A percentile compares a stretch with the other conserved stretches of the same genome.
These are phyloP conservation scores for Penicillium olsonii DNA, from an alignment of 2,329 filamentous ascomycete species.

Conservation along the genomic window DNA sequence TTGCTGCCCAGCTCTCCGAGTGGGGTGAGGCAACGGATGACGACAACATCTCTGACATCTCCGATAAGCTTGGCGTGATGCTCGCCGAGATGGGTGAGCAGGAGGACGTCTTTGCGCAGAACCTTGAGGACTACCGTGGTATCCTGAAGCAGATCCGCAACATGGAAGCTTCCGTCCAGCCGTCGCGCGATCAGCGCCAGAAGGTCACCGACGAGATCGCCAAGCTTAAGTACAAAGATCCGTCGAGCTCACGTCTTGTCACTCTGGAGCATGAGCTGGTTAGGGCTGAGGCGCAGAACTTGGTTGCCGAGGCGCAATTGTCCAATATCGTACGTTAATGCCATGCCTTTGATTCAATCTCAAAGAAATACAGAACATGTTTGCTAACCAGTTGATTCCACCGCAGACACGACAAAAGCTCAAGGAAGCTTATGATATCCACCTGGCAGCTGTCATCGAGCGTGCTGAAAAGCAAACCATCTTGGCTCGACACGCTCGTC, in stretches of 20 bases:
- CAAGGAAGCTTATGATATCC: conserved; percentile 88
- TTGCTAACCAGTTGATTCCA: conserved; percentile 9
- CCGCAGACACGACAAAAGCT: conserved; percentile 86
- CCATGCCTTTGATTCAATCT: not conserved
- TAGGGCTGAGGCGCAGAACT: conserved; percentile 88
- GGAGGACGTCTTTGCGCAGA: conserved; percentile 84
- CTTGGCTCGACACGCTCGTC: conserved; percentile 84
- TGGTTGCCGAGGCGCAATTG: conserved; percentile 95
- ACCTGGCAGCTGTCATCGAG: conserved; percentile 90
- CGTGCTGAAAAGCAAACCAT: conserved; percentile 96
- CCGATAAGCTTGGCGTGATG: conserved; percentile 92
- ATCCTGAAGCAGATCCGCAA: conserved; percentile 91
- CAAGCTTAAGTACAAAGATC: conserved; percentile 88
- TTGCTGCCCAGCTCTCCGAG: conserved; percentile 88
- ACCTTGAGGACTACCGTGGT: conserved; percentile 79
- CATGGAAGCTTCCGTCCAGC: conserved; percentile 93
- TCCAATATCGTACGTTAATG: conserved; percentile 79
- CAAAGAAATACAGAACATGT: not conserved
- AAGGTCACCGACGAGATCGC: conserved; percentile 93
- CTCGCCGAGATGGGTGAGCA: conserved; percentile 91
- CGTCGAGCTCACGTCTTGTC: conserved; percentile 75
- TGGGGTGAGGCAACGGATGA: conserved; percentile 94
- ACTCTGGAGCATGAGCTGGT: conserved; percentile 95
- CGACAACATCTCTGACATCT: conserved; percentile 82
- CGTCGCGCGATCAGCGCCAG: conserved; percentile 79